Base-by-base conservation (phyloP, 139 green algal species). In the Spirogloea muscicola region DNA sequence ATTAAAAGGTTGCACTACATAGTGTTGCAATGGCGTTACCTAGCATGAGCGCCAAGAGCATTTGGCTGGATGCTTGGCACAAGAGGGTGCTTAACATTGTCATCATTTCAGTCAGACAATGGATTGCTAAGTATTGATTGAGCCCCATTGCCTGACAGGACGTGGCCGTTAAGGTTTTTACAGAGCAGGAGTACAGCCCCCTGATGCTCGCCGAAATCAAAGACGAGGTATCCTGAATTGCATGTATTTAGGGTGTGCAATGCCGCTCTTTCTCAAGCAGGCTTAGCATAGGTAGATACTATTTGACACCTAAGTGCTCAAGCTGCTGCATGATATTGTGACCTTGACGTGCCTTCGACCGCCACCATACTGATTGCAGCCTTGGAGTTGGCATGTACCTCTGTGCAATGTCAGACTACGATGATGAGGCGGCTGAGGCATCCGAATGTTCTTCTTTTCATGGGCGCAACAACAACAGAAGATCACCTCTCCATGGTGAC, bases 371-470 rank as follows among this genome's bases (percentile, higher is more conserved):
- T 4, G 48, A 25, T 2, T 10, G n/a, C n/a, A n/a, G n/a, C n/a
- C n/a, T n/a, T n/a, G 6, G 31, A n/a, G n/a, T n/a, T n/a, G n/a
- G n/a, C n/a, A n/a, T 27, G 33, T 58, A 1, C 16, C 49, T 0
- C 0, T 13, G 7, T 0, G 13, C 34, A 27, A n/a, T 1, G 31
- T 25, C 62, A 76, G 67, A 68, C 80, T 68, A 75, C 13, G 21
- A 82, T 82, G 38, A 82, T 94, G 87, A 81, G 84, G 21, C 40
- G 39, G 25, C 36, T 84, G 48, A 52, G 81, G 10, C 81, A 86
- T 48, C 81, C 81, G 25, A 86, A 86, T 37, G 74, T 86, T 5
- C 66, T 86, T 1, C 62, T 84, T 1, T 86, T 86, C 72, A 79
- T 84, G 63, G 81, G 76, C 13, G 81, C 81, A 2, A 43, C 58